These are phyloP conservation scores for Acanthamoeba rhysodes DNA, from an alignment of 208 protist genomes.

Conservation along the genomic window DNA sequence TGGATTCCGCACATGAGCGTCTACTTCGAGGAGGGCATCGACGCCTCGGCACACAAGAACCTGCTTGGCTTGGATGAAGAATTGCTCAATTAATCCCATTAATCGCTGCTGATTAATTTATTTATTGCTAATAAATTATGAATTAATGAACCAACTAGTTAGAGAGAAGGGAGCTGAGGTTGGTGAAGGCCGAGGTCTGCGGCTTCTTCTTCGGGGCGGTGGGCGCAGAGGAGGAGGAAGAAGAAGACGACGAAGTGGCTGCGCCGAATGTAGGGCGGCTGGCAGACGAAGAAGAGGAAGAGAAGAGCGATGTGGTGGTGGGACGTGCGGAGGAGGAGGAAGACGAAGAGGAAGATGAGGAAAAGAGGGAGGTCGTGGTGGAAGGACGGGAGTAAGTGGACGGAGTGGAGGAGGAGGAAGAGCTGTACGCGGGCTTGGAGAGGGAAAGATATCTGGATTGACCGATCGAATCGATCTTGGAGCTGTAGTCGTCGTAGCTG, in stretches of 20 bases:
- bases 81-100: not conserved
- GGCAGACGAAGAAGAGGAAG: not conserved
- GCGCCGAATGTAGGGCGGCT: not conserved
- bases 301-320: not conserved
- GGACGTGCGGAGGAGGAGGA: not conserved
- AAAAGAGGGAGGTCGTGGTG: not conserved
- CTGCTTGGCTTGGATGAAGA: not conserved
- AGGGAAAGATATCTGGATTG: not conserved
- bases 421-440: not conserved
- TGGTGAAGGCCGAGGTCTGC: not conserved
- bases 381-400: not conserved
- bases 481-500: not conserved
- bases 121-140: not conserved
- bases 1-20: slow-evolving; percentile 1
- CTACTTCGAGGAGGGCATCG: not conserved
- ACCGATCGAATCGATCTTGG: not conserved
- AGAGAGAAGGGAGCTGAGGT: not conserved
- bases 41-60: not conserved
- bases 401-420: not conserved
- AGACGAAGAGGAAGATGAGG: not conserved
- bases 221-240: no score
- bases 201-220: not conserved
- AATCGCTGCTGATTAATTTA: no score
- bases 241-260: not conserved
- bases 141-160: not conserved